Conservation (phyloP, 495 filamentous ascomycete genomes). For the Neurospora pannonica region DNA sequence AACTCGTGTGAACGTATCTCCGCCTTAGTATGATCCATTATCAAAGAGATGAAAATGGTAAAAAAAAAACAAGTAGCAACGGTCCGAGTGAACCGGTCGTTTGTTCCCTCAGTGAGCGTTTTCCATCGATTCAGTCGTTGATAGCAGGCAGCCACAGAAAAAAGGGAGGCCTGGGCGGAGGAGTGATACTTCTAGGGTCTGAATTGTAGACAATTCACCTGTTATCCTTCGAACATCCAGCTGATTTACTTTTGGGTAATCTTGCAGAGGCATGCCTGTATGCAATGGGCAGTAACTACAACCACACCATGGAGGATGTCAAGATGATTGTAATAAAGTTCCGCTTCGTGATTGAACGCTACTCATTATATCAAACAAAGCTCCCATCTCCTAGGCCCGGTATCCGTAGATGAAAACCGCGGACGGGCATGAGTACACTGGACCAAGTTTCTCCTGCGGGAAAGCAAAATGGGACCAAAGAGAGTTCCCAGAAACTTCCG, state of each 20-base stretch:
- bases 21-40: neutral
- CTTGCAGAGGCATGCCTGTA: neutral
- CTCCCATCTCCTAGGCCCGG: neutral
- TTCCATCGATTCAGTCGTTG: neutral
- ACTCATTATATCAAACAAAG: neutral
- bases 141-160: neutral
- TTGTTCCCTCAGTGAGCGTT: too few relatives aligned
- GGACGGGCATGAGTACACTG: neutral
- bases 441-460: neutral
- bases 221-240: neutral
- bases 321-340: neutral
- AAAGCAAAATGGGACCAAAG: neutral
- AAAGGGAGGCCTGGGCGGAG: neutral
- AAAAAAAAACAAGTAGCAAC: neutral
- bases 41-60: neutral
- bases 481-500: neutral
- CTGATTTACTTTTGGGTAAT: neutral
- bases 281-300: neutral
- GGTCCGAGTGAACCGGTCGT: neutral
- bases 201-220: neutral
- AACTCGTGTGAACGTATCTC: neutral
- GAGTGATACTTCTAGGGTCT: neutral
- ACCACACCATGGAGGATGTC: neutral
- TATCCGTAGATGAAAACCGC: neutral
- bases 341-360: neutral